Percentiles rank a stretch among this genome's conserved stretches.
These are phyloP conservation scores for Porodaedalea pini DNA, from an alignment of 1,284 basidiomycete species.

Conservation along the genomic window DNA sequence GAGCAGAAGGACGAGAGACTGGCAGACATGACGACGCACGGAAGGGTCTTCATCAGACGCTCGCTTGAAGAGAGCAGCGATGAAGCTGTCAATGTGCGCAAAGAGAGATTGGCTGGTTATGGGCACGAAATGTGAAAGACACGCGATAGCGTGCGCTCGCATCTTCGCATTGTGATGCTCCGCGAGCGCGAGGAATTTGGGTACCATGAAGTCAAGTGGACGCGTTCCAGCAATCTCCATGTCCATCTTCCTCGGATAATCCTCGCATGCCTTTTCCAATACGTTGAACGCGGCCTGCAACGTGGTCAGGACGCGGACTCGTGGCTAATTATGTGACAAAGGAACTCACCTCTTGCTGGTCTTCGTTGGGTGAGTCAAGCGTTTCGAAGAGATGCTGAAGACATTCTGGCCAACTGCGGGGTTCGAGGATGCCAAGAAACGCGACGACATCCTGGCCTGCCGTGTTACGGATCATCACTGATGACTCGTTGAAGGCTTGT, in stretches of 20 bases:
- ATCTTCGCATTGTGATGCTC: constrained; percentile 85
- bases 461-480: constrained; percentile 85
- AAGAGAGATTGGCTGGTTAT: constrained; percentile 81
- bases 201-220: constrained; percentile 91
- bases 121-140: constrained; percentile 90
- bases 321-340: background rate
- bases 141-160: constrained; percentile 90
- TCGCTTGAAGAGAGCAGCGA: constrained; percentile 89
- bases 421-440: constrained; percentile 81
- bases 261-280: constrained; percentile 94
- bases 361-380: constrained; percentile 68
- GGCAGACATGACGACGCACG: constrained; percentile 94
- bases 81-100: constrained; percentile 90
- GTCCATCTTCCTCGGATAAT: constrained; percentile 94
- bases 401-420: constrained; percentile 91
- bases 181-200: constrained; percentile 86
- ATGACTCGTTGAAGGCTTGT: constrained; percentile 74
- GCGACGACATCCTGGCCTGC: constrained; percentile 88
- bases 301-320: background rate
- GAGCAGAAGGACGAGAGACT: constrained; percentile 90
- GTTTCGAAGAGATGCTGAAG: constrained; percentile 77
- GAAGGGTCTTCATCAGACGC: constrained; percentile 92
- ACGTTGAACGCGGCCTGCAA: constrained; percentile 89
- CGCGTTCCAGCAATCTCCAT: constrained; percentile 85
- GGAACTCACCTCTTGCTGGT: constrained; percentile 78